These are phyloP conservation scores for Baorangia bicolor DNA, from an alignment of 768 basidiomycete genomes.

Conservation along the genomic window DNA sequence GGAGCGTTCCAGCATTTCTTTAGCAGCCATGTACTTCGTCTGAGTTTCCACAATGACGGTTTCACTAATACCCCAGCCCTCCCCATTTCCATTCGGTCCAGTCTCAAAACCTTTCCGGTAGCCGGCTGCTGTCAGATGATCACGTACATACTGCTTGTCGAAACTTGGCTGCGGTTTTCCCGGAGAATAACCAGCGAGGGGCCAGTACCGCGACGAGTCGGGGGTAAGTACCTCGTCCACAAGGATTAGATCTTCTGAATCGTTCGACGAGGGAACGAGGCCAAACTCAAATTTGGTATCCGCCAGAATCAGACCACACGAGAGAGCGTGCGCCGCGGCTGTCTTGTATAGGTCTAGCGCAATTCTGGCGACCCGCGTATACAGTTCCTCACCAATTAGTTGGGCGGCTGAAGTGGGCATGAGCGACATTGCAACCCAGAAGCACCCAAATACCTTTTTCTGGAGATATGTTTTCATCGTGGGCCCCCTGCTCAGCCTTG, in stretches of 20 bases:
- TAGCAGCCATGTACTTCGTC: constrained; percentile 77
- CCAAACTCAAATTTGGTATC: constrained; percentile 99
- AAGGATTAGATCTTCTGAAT: constrained; percentile 63
- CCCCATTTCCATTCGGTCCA: constrained; percentile 62
- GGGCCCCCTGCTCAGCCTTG: constrained; percentile 89
- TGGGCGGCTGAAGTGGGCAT: constrained; percentile 47
- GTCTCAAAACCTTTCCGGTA: constrained; percentile 79
- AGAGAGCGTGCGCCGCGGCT: constrained; percentile 71
- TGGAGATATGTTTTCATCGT: constrained; percentile 95
- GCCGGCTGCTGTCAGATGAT: constrained; percentile 76
- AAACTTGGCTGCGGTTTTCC: constrained; percentile 86
- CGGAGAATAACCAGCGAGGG: constrained; percentile 64
- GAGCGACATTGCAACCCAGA: not conserved
- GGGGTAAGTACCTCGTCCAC: constrained; percentile 98
- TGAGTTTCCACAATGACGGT: constrained; percentile 76
- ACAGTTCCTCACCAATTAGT: constrained; percentile 67
- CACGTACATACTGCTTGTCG: constrained; percentile 95
- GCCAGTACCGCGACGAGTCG: constrained; percentile 98
- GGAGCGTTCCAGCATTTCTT: constrained; percentile 50
- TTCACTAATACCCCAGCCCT: constrained; percentile 79
- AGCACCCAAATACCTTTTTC: constrained; percentile 53
- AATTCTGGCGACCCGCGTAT: constrained; percentile 52
- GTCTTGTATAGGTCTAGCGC: constrained; percentile 68
- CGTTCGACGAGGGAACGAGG: constrained; percentile 47
- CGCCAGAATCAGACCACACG: constrained; percentile 86